Percentiles rank a stretch among this genome's conserved stretches.
Conservation (phyloP, 768 basidiomycete species). For the Trametes meyenii region DNA sequence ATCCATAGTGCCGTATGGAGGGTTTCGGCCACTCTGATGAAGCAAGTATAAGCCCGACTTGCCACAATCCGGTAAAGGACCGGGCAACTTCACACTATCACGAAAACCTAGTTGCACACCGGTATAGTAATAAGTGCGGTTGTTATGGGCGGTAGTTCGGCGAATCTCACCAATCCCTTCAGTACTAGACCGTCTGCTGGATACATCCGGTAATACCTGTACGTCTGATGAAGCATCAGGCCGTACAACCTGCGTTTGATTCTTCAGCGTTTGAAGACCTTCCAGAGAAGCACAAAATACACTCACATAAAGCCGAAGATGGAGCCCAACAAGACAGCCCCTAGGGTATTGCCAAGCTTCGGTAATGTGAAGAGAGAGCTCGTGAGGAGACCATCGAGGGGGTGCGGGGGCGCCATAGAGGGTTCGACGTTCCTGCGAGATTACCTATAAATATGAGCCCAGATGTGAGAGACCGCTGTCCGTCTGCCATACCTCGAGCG, state of each 20-base stretch:
- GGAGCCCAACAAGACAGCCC: not conserved
- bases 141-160: no score
- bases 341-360: not conserved
- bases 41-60: not conserved
- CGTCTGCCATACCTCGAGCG: no score
- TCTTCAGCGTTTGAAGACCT: not conserved
- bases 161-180: not conserved
- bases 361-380: not conserved
- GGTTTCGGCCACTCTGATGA: not conserved
- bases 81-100: not conserved
- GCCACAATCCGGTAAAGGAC: no score
- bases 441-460: no score
- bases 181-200: not conserved
- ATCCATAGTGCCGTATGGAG: slow-evolving; percentile 2
- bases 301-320: not conserved
- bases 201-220: not conserved
- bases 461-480: no score
- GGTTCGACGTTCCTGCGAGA: no score
- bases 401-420: no score
- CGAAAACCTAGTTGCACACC: not conserved
- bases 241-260: not conserved
- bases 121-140: not conserved
- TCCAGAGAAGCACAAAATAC: no score
- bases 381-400: no score
- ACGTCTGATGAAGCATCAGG: not conserved